phyloP scores from a whole-genome alignment of 2,329 filamentous ascomycete species.

The Nectriaceae sp. region DNA sequence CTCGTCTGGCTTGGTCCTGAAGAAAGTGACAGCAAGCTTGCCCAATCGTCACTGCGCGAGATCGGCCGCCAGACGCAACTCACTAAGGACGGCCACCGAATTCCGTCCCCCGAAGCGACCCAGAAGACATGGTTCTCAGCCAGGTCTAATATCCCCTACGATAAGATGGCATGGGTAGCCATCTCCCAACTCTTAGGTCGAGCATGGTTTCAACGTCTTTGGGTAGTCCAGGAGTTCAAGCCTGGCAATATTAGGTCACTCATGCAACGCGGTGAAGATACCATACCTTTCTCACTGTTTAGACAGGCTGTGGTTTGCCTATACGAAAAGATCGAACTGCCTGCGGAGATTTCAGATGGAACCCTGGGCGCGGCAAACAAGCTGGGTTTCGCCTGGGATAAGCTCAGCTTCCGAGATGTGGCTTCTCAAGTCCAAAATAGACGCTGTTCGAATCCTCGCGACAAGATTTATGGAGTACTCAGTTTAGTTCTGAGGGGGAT shows the following conservation, averaged over 20 bases:
- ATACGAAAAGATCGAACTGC: background rate
- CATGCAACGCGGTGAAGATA: background rate
- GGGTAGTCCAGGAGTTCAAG: conserved; percentile 1
- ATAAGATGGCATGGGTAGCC: background rate
- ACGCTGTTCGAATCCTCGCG: conserved; percentile 1
- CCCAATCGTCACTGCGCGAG: background rate
- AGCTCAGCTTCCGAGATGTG: background rate
- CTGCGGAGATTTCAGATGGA: background rate
- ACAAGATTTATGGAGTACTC: background rate
- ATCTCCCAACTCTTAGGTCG: background rate
- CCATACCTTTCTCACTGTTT: background rate
- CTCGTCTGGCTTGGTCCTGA: background rate
- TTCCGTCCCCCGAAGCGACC: background rate
- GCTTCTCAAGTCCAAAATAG: no score
- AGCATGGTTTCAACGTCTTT: background rate
- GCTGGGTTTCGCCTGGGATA: conserved; percentile 2
- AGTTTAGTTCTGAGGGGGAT: background rate
- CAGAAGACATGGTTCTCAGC: background rate
- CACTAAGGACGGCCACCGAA: background rate
- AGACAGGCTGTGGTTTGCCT: background rate
- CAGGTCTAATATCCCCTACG: background rate
- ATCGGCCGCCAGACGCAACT: background rate
- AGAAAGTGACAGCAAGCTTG: background rate
- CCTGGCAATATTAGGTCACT: background rate
- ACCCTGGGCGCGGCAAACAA: conserved; percentile 8